phyloP scores from a whole-genome alignment of 73 alveolate genomes.

The Blepharisma japonicum region DNA sequence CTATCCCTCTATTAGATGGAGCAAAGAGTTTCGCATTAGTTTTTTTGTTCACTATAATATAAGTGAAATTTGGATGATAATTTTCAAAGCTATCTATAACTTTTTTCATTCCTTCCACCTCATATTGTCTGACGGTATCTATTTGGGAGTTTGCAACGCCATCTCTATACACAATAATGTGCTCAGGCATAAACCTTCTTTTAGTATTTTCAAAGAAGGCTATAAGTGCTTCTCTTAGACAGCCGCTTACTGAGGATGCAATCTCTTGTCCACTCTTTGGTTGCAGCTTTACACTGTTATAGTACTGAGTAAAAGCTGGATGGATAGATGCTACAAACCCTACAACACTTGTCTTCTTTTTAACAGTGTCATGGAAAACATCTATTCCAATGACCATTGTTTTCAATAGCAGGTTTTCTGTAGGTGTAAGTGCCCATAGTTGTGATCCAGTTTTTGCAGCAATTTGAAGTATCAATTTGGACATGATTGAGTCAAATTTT shows the following conservation, averaged over 20 bases:
- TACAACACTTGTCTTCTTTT: neutral
- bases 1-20: neutral
- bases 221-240: conserved; percentile 25
- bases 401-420: neutral
- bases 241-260: neutral
- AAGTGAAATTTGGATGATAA: conserved; percentile 1
- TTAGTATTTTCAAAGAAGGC: conserved; percentile 12
- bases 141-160: conserved; percentile 39
- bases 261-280: conserved; percentile 33
- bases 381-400: conserved; percentile 41
- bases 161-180: conserved; percentile 36
- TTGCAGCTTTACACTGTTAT: conserved; percentile 1
- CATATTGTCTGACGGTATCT: conserved; percentile 19
- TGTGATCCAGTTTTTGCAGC: conserved; percentile 27
- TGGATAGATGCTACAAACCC: conserved; percentile 35
- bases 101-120: neutral
- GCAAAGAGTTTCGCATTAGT: conserved; percentile 9
- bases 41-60: conserved; percentile 26
- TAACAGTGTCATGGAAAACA: conserved; percentile 38
- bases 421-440: conserved; percentile 1
- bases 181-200: conserved; percentile 14
- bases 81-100: neutral
- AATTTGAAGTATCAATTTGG: neutral
- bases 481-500: conserved; percentile 10
- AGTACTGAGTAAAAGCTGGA: conserved; percentile 33